A percentile compares a stretch with the other conserved stretches of the same genome.
Conservation (phyloP, 2,329 filamentous ascomycete species). For the Microdochium nivale region DNA sequence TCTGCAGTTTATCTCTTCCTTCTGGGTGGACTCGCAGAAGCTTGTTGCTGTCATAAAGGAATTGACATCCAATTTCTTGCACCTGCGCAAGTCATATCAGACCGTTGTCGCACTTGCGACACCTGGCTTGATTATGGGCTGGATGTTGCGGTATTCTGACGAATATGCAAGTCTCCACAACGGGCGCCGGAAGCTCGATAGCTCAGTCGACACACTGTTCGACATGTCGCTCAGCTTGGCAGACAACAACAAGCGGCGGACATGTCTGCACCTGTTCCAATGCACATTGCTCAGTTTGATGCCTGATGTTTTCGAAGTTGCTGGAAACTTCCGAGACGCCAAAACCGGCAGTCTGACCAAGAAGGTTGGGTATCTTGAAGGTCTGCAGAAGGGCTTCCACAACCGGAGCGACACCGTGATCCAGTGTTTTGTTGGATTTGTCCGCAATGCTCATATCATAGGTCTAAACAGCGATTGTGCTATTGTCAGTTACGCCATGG, state of each 20-base stretch:
- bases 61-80: conserved; percentile 57
- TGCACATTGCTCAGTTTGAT: conserved; percentile 53
- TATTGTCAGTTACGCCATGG: conserved; percentile 58
- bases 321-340: conserved; percentile 56
- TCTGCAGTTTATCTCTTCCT: conserved; percentile 50
- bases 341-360: conserved; percentile 56
- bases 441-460: conserved; percentile 18
- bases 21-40: conserved; percentile 56
- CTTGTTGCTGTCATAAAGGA: conserved; percentile 56
- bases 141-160: conserved; percentile 55
- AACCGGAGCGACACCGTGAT: conserved; percentile 59
- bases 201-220: conserved; percentile 57
- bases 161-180: conserved; percentile 59
- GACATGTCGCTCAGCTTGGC: conserved; percentile 58
- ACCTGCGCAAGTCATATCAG: conserved; percentile 56
- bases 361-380: conserved; percentile 57
- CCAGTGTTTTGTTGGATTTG: conserved; percentile 58
- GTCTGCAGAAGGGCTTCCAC: conserved; percentile 51
- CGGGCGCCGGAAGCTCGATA: conserved; percentile 52
- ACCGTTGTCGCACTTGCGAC: conserved; percentile 53
- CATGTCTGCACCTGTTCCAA: conserved; percentile 53
- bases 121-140: conserved; percentile 55
- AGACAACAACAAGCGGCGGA: conserved; percentile 47
- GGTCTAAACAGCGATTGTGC: conserved; percentile 48
- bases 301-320: conserved; percentile 62